Percentiles rank a stretch among this genome's conserved stretches.
phyloP scores from a whole-genome alignment of 768 basidiomycete genomes.

The Strobilomyces dryophilus region DNA sequence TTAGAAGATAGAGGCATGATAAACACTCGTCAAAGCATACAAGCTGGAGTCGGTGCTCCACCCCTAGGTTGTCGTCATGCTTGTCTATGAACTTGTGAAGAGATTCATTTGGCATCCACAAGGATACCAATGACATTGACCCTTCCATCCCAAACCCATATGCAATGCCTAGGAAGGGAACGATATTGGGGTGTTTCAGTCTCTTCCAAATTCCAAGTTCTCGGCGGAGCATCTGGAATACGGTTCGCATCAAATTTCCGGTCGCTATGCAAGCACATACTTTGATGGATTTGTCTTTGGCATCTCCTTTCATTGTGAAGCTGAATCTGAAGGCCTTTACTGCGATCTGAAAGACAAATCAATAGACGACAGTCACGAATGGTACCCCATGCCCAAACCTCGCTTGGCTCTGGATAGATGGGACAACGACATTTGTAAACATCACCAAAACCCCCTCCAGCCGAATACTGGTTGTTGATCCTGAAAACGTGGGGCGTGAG shows the following conservation, averaged over 20 bases:
- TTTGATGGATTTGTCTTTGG: background rate
- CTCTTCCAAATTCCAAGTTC: conserved; percentile 7
- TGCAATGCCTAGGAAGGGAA: conserved; percentile 19
- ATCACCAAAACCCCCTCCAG: background rate
- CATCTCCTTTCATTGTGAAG: background rate
- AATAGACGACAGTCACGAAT: background rate
- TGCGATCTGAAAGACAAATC: conserved; percentile 14
- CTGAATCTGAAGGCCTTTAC: conserved; percentile 20
- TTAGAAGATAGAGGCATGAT: no score
- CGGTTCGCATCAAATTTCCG: fast-evolving
- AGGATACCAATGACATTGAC: conserved; percentile 26
- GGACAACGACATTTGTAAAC: background rate
- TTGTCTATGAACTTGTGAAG: background rate
- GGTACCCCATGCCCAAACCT: background rate
- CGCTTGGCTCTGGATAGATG: background rate
- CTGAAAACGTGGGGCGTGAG: background rate
- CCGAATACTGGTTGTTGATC: background rate
- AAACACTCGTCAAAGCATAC: background rate
- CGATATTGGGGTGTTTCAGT: conserved; percentile 22
- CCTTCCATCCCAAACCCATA: conserved; percentile 21
- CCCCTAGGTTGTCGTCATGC: background rate
- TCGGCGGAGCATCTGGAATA: conserved; percentile 19
- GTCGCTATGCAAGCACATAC: background rate
- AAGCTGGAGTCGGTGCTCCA: background rate
- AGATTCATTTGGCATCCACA: conserved; percentile 28